Evolutionary conservation across 2,329 filamentous ascomycete genomes (phyloP).

Genomic region (Colletotrichum scovillei): DNA sequence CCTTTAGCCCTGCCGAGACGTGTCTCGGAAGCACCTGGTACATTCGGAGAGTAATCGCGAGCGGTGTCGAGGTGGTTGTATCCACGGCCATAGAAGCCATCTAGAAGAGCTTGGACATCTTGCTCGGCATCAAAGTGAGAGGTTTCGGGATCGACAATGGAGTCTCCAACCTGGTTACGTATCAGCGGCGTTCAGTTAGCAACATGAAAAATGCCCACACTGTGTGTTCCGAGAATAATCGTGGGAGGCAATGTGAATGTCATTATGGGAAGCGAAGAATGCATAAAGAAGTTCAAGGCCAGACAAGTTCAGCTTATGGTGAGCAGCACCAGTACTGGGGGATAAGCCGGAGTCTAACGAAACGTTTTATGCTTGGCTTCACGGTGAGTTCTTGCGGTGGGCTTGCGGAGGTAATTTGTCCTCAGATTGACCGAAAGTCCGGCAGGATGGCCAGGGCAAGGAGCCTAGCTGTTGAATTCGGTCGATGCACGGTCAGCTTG

Average conservation of each 20-base stretch:
- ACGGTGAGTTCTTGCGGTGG: no score
- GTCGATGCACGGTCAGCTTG: no score
- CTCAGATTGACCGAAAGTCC: no score
- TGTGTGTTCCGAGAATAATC: neutral
- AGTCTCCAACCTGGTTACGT: neutral
- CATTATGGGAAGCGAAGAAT: no score
- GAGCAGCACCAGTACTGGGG: no score
- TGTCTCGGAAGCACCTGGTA: neutral
- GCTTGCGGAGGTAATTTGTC: no score
- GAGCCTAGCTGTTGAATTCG: no score
- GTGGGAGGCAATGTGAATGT: neutral
- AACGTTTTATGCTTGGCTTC: no score
- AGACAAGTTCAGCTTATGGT: no score
- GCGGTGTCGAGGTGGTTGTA: neutral
- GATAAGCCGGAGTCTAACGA: no score
- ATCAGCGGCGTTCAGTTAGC: neutral
- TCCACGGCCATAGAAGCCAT: neutral
- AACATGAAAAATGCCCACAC: neutral
- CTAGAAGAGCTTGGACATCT: neutral
- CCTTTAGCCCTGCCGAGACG: neutral
- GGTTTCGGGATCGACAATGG: neutral
- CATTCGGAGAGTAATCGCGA: neutral
- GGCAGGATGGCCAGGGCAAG: no score
- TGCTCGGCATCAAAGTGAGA: neutral
- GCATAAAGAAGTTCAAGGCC: no score